Conservation (phyloP, 129 eudicot genomes). For the Logfia minima region DNA sequence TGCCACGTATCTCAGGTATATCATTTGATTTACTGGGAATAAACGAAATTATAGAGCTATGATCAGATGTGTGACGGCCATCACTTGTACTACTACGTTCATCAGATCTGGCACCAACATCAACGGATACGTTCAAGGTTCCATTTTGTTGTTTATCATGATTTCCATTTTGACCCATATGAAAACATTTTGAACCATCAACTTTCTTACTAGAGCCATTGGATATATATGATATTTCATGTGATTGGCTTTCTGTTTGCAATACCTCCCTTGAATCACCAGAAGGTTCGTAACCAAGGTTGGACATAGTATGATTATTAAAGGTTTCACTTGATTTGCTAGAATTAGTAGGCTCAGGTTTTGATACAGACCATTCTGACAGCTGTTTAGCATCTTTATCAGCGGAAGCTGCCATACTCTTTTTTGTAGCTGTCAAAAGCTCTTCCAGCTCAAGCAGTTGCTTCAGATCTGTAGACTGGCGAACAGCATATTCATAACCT, state of each 20-base stretch:
- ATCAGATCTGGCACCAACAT: slow-evolving; percentile 45
- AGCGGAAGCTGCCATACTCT: slow-evolving; percentile 41
- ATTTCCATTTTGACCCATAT: slow-evolving; percentile 44
- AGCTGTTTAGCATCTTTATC: slow-evolving; percentile 39
- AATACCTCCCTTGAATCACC: slow-evolving; percentile 40
- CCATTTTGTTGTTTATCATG: slow-evolving; percentile 40
- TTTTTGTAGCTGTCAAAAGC: slow-evolving; percentile 59
- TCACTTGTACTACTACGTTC: slow-evolving; percentile 36
- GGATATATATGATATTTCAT: slow-evolving; percentile 30
- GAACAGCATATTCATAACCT: slow-evolving; percentile 75
- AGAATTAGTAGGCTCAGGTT: slow-evolving; percentile 40
- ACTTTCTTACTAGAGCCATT: slow-evolving; percentile 43
- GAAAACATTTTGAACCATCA: slow-evolving; percentile 31
- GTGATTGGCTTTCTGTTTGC: slow-evolving; percentile 42
- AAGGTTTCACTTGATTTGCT: slow-evolving; percentile 40
- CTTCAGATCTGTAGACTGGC: slow-evolving; percentile 79
- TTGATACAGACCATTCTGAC: slow-evolving; percentile 42
- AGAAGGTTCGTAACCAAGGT: slow-evolving; percentile 36
- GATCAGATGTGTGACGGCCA: slow-evolving; percentile 39
- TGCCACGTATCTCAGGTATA: slow-evolving; percentile 40
- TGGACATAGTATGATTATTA: slow-evolving; percentile 31
- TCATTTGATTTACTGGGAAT: slow-evolving; percentile 43
- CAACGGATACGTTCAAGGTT: slow-evolving; percentile 32
- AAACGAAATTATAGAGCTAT: slow-evolving; percentile 39
- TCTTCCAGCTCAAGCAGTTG: slow-evolving; percentile 89